Evolutionary conservation across 2,329 filamentous ascomycete species (phyloP).

Genomic region (Trichocomaceae sp.): DNA sequence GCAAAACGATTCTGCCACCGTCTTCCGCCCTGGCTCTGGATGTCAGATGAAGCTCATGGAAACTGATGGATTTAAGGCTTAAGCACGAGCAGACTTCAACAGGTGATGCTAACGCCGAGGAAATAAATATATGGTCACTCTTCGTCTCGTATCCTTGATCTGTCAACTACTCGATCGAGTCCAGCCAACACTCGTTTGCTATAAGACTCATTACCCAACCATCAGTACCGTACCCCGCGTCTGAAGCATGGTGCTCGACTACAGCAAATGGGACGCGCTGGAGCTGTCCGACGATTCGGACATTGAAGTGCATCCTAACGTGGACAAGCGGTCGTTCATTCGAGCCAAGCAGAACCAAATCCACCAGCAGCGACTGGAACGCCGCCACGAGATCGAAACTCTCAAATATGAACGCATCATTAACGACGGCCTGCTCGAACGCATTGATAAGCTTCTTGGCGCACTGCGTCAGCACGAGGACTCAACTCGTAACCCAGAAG

Average conservation of each 20-base stretch:
- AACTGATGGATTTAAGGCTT: conserved; percentile 5
- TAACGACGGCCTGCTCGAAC: conserved; percentile 81
- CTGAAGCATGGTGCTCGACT: conserved; percentile 52
- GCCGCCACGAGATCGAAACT: conserved; percentile 81
- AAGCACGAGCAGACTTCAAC: not conserved
- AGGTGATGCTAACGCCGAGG: not conserved
- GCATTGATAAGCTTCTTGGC: conserved; percentile 71
- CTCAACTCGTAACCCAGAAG: conserved; percentile 59
- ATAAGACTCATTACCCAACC: not conserved
- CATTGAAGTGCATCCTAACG: conserved; percentile 96
- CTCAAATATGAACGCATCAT: conserved; percentile 84
- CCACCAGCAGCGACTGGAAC: conserved; percentile 78
- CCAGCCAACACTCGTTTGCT: not conserved
- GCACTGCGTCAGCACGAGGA: conserved; percentile 69
- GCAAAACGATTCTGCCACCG: conserved; percentile 5
- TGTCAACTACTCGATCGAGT: not conserved
- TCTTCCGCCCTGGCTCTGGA: not conserved
- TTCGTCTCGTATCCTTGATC: not conserved
- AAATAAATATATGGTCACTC: not conserved
- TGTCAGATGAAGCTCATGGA: conserved; percentile 11
- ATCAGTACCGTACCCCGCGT: conserved; percentile 5
- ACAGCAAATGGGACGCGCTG: conserved; percentile 65
- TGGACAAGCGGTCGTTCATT: conserved; percentile 97
- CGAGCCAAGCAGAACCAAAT: conserved; percentile 97
- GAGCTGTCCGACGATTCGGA: conserved; percentile 98